Evolutionary conservation across 2,329 filamentous ascomycete genomes (phyloP), one percentile per base, ranked within the genome.

Genomic region (Alternaria gaisen): DNA sequence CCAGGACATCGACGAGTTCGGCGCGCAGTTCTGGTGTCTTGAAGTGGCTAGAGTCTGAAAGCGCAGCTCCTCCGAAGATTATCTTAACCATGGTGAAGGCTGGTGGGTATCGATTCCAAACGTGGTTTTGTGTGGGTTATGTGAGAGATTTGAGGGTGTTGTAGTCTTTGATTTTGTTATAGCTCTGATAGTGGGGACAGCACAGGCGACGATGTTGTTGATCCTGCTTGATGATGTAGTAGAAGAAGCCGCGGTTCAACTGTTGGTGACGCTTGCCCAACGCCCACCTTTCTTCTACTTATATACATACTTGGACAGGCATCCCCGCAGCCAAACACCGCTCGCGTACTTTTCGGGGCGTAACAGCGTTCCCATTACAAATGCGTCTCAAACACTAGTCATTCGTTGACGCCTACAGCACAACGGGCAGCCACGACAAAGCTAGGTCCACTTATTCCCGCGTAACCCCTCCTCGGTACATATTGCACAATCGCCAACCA

Each of bases 41-140:
- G 61, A 71, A 69, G 46, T n/a, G 43, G 16, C 38, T 58, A 10
- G 68, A 55, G 24, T 66, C 56, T 20, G 61, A 66, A 44, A 80
- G 56, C 41, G 64, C 52, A 20, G 64, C 74, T 44, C 73, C 75
- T 53, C 79, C 80, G 41, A 80, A 79, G 42, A 80, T 69, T 20
- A 66, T 68, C 60, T 80, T 80, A 65, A 80, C 68, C 70, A 72
- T 71, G 26, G 28, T 66, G 54, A 18, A 22, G 30, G 53, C 8
- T 47, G 22, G 26, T 36, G 11, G 4, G 20, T 11, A n/a, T 5
- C n/a, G 30, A 30, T 30, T 10, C 11, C 10, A 30, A 24, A 4
- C n/a, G 12, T 18, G 14, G 9, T 38, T 38, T 43, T n/a, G n/a
- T 32, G 42, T 8, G 22, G 22, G 10, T 44, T 24, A 9, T 34